Conservation (phyloP, 164 flowering plant species). For the Buxus sempervirens region DNA sequence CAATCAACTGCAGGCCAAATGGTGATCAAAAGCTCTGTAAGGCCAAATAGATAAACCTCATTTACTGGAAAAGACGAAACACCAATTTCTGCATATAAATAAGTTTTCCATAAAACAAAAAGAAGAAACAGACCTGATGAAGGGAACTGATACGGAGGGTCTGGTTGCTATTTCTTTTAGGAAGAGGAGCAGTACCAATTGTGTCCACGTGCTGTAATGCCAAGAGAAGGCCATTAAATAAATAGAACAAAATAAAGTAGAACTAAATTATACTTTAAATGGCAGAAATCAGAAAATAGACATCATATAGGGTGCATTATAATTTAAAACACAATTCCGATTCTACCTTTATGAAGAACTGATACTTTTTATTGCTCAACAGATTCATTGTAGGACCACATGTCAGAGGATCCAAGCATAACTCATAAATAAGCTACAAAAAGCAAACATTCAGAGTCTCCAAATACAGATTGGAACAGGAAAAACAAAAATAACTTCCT, state of each 20-base stretch:
- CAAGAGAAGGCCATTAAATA: background rate
- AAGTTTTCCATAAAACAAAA: background rate
- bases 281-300: background rate
- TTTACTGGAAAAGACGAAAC: too few species aligned
- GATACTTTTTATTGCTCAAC: constrained; percentile 67
- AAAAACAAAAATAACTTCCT: background rate
- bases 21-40: too few species aligned
- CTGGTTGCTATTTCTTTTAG: constrained; percentile 75
- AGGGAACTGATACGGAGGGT: constrained; percentile 86
- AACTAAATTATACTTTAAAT: too few species aligned
- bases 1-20: too few species aligned
- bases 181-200: constrained; percentile 82
- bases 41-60: too few species aligned
- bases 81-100: too few species aligned
- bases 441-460: constrained; percentile 11
- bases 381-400: constrained; percentile 77
- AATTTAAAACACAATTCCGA: background rate
- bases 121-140: constrained; percentile 65
- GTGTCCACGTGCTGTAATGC: constrained; percentile 71
- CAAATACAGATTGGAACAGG: background rate
- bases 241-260: background rate
- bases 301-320: background rate
- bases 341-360: constrained; percentile 80
- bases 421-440: constrained; percentile 83
- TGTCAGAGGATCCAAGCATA: constrained; percentile 88